Evolutionary conservation across 108 stramenopile species (phyloP), one percentile per base, ranked within the genome.

Genomic region (Pseudonitzschia pungens): DNA sequence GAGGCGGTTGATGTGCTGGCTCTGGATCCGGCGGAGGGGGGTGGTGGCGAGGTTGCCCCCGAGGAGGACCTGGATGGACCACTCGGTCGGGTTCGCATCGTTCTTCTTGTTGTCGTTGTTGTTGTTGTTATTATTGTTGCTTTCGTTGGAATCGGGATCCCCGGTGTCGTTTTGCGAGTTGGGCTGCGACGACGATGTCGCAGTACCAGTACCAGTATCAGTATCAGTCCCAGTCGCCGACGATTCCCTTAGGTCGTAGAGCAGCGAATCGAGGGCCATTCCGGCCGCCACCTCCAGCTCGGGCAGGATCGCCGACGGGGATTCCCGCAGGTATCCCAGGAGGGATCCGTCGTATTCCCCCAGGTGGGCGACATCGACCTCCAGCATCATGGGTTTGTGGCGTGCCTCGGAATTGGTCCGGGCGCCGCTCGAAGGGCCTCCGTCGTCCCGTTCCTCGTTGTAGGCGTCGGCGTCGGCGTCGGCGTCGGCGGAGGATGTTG

Each of bases 1-100:
- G 20, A 99, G 81, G 27, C 71, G 84, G 74, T 97, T 96, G 76
- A 99, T 93, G 76, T 98, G 95, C 54, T 91, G 89, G 20, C 97
- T 97, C 57, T 97, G 87, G 54, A 99, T 93, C 22, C 68, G 71
- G 21, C 99, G 91, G 6, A 99, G 84, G 11, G 91, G 92, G 0
- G 93, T 95, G 8, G 86, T 66, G 0, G 86, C 78, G 14, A 93
- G 75, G 59, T 89, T 90, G 12, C 92, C 91, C 32, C 78, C 77
- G 36, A 93, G 77, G 24, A 93, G 75, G 32, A 96, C 77, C 72
- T 96, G 95, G 71, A 96, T 87, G 12, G 80, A 78, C 45, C 64
- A 72, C 20, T 81, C 81, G 57, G 81, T 69, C 15, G 62, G 24
- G 15, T 26, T 66, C 31, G 27, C 56, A 55, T 63, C 62, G 50